phyloP scores from a whole-genome alignment of 805 yeast species.

The Yamadazyma akitaensis region DNA sequence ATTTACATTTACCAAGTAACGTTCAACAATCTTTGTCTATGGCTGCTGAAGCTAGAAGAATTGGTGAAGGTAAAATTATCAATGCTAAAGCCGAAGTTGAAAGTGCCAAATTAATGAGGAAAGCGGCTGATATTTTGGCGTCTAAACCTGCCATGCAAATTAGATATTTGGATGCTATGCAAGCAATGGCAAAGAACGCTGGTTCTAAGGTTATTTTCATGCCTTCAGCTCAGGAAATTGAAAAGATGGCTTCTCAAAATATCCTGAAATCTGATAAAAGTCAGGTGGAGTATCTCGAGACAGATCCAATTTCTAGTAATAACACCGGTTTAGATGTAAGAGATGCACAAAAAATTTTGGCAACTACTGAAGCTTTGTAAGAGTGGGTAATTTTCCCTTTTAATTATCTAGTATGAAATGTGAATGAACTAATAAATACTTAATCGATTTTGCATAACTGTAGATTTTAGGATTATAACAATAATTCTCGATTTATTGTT shows the following conservation, averaged over 20 bases:
- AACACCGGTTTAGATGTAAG: conserved; percentile 11
- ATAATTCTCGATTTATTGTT: no score
- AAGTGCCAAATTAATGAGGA: conserved; percentile 71
- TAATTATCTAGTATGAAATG: no score
- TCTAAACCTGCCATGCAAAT: conserved; percentile 78
- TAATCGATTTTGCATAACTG: no score
- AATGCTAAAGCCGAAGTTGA: conserved; percentile 76
- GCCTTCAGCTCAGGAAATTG: conserved; percentile 52
- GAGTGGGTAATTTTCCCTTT: no score
- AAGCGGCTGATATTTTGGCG: conserved; percentile 72
- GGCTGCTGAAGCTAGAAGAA: conserved; percentile 74
- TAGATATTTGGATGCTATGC: conserved; percentile 76
- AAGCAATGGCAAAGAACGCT: conserved; percentile 60
- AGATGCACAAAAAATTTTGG: conserved; percentile 23
- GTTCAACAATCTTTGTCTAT: conserved; percentile 62
- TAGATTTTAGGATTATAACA: no score
- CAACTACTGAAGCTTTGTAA: conserved; percentile 25
- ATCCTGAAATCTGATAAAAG: conserved; percentile 11
- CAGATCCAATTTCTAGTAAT: not conserved
- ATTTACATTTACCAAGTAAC: conserved; percentile 50
- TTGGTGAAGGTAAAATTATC: conserved; percentile 73
- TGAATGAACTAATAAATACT: no score
- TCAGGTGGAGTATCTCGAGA: not conserved
- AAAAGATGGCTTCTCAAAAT: conserved; percentile 31
- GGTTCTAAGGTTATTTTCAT: conserved; percentile 69